Percentiles rank a stretch among this genome's conserved stretches.
These are phyloP conservation scores for Fusarium udum DNA, from an alignment of 2,329 filamentous ascomycete genomes.

Conservation along the genomic window DNA sequence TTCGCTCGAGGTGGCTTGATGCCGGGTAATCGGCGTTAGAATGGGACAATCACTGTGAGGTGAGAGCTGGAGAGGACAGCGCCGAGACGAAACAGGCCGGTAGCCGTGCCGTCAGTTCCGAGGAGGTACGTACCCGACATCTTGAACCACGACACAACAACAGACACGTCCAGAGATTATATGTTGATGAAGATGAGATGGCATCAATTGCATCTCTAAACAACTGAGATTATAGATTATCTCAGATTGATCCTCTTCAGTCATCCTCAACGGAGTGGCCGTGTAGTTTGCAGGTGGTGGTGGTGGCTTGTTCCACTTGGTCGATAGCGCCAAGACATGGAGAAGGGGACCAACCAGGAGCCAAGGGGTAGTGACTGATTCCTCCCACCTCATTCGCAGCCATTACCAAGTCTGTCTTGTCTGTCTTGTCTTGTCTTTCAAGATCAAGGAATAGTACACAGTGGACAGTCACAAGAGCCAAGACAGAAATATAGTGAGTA, in stretches of 20 bases:
- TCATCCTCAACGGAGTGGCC: conserved; percentile 9
- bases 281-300: neutral
- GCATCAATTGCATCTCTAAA: neutral
- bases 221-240: neutral
- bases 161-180: neutral
- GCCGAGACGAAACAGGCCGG: conserved; percentile 40
- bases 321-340: conserved; percentile 25
- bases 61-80: conserved; percentile 22
- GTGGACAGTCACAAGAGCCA: neutral
- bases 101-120: conserved; percentile 43
- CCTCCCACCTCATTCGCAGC: conserved; percentile 30
- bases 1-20: conserved; percentile 10
- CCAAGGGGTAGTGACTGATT: conserved; percentile 33
- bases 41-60: neutral
- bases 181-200: neutral
- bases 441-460: neutral
- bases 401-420: conserved; percentile 16
- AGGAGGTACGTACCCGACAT: conserved; percentile 19
- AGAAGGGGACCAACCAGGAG: conserved; percentile 24
- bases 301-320: neutral
- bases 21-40: conserved; percentile 20
- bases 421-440: neutral
- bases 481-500: neutral
- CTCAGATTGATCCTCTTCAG: neutral
- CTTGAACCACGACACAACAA: neutral